Conservation (phyloP, 2,329 filamentous ascomycete species). For the Neofusicoccum parvum region DNA sequence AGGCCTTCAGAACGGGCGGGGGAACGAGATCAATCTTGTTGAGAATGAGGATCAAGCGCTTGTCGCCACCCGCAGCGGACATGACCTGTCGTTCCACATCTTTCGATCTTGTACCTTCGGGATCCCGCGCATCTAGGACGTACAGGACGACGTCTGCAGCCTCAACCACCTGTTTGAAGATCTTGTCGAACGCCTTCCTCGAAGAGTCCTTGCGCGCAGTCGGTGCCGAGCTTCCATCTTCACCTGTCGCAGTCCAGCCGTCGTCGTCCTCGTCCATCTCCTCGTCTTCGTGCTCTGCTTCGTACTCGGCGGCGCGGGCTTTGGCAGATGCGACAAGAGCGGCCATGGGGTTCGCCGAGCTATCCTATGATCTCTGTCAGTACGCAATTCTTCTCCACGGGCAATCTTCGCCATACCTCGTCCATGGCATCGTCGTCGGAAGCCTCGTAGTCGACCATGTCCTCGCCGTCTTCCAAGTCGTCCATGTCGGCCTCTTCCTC, state of each 20-base stretch:
- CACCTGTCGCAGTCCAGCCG: constrained; percentile 50
- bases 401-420: constrained; percentile 40
- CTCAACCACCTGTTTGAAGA: constrained; percentile 91
- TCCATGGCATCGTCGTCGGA: constrained; percentile 61
- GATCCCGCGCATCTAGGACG: constrained; percentile 88
- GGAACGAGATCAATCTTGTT: constrained; percentile 97
- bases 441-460: constrained; percentile 51
- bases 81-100: constrained; percentile 90
- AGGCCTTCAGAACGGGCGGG: constrained; percentile 76
- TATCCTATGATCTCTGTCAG: constrained; percentile 48
- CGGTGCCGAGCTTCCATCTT: constrained; percentile 44
- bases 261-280: constrained; percentile 60
- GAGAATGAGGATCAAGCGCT: constrained; percentile 85
- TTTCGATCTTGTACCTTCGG: constrained; percentile 84
- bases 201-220: constrained; percentile 60
- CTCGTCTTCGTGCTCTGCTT: constrained; percentile 63
- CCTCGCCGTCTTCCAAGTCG: constrained; percentile 35
- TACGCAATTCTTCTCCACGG: constrained; percentile 18
- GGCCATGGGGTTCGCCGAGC: constrained; percentile 79
- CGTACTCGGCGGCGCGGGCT: constrained; percentile 75
- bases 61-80: constrained; percentile 80
- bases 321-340: constrained; percentile 84
- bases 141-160: constrained; percentile 89
- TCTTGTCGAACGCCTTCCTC: constrained; percentile 87
- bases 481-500: constrained; percentile 57